Base-by-base conservation (phyloP, 345 rosid species). In the Sisymbrium altissimum region DNA sequence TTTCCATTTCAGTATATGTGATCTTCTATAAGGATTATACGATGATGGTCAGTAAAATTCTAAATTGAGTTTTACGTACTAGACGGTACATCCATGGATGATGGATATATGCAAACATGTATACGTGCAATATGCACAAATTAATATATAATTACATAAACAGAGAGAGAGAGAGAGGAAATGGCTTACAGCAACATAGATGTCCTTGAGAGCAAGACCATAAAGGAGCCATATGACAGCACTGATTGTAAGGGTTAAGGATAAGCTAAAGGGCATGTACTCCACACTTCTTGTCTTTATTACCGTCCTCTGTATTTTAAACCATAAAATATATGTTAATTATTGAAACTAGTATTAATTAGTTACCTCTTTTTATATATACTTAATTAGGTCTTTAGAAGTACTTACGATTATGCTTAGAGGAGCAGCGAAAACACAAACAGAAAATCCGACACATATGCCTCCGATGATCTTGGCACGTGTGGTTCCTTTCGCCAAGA, bases 231-330 rank as follows among this genome's bases (percentile, higher is more conserved):
- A 87, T 8, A 70, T 58, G 29, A 85, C 72, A 12, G 92, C 92
- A 78, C 83, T 87, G 27, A 85, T 18, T 41, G 86, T 81, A 39
- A 87, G 85, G 62, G 83, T 52, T 49, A 85, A 64, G 9, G 92
- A 87, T 70, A 87, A 69, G 68, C 76, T 74, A 68, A 84, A 78
- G 1, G 92, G 89, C 92, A 85, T 87, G 86, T 81, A 87, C 79
- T 87, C 92, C 74, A 87, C 92, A 36, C 89, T 87, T 64, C 79
- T 85, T 13, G 86, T 83, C 65, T 80, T 71, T 58, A 83, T 78
- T 43, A 83, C 84, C 58, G 77, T 62, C 61, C 84, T 79, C 86
- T 83, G 74, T 19, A 21, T 27, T 70, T 44, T 10, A 21, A 10
- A 11, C 11, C 0, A 44, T 18, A 45, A 32, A 17, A 58, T 3